phyloP scores from a whole-genome alignment of 306 rosid genomes.

The Trifolium fragiferum region DNA sequence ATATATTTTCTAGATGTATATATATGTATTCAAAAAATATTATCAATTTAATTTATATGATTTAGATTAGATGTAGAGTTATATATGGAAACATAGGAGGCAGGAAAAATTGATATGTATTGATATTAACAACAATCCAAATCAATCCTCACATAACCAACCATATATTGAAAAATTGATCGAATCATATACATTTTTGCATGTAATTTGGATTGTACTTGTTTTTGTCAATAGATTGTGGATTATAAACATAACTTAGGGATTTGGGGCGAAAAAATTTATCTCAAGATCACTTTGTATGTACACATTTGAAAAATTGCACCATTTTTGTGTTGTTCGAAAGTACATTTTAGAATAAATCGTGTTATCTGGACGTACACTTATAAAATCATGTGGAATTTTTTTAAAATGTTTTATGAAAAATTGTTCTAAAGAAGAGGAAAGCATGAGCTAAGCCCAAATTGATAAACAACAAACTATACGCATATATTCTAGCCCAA shows the following conservation, averaged over 20 bases:
- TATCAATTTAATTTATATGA: too few relatives aligned
- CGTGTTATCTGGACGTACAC: not conserved
- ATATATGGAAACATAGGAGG: too few relatives aligned
- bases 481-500: not conserved
- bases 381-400: not conserved
- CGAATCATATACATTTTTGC: not conserved
- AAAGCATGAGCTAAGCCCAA: not conserved
- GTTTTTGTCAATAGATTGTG: not conserved
- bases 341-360: not conserved
- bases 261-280: too few relatives aligned
- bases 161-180: not conserved
- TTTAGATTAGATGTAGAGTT: too few relatives aligned
- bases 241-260: not conserved
- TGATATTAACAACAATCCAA: not conserved
- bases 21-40: too few relatives aligned
- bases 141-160: not conserved
- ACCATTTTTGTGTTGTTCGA: not conserved
- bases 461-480: not conserved
- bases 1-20: not conserved
- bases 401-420: not conserved
- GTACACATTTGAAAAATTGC: too few relatives aligned
- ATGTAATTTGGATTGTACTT: not conserved
- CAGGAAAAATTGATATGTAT: too few relatives aligned
- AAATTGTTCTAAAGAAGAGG: not conserved
- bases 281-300: too few relatives aligned